A percentile compares a stretch with the other conserved stretches of the same genome.
Evolutionary conservation across 2,329 filamentous ascomycete genomes (phyloP).

Genomic region (Fusarium sp.): DNA sequence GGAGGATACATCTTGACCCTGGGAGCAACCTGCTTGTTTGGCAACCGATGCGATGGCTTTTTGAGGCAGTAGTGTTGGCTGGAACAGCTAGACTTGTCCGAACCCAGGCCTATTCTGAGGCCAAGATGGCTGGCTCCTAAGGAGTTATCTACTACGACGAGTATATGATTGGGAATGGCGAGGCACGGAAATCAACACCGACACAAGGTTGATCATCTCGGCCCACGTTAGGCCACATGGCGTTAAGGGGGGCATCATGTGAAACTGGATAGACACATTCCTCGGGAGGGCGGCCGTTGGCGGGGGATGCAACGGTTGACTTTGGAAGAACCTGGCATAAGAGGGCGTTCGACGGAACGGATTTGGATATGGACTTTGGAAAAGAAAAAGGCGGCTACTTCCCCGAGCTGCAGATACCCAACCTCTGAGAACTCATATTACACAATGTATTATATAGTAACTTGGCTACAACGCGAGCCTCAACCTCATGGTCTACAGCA

Average conservation of each 20-base stretch:
- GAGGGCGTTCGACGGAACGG: neutral
- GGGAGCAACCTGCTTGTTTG: neutral
- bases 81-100: neutral
- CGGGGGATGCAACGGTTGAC: neutral
- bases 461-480: neutral
- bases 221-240: neutral
- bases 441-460: slow-evolving; percentile 19
- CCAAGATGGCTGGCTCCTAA: neutral
- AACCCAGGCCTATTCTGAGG: neutral
- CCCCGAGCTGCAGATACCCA: neutral
- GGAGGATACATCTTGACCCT: neutral
- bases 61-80: neutral
- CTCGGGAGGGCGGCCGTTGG: neutral
- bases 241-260: neutral
- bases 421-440: neutral
- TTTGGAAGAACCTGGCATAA: neutral
- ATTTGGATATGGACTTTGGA: neutral
- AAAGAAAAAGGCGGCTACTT: neutral
- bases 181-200: neutral
- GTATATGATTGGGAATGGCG: neutral
- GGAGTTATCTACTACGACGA: neutral
- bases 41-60: neutral
- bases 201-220: neutral
- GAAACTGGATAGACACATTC: neutral
- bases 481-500: slow-evolving; percentile 6